phyloP scores from a whole-genome alignment of 257 asterid species.

The Anisodus acutangulus region DNA sequence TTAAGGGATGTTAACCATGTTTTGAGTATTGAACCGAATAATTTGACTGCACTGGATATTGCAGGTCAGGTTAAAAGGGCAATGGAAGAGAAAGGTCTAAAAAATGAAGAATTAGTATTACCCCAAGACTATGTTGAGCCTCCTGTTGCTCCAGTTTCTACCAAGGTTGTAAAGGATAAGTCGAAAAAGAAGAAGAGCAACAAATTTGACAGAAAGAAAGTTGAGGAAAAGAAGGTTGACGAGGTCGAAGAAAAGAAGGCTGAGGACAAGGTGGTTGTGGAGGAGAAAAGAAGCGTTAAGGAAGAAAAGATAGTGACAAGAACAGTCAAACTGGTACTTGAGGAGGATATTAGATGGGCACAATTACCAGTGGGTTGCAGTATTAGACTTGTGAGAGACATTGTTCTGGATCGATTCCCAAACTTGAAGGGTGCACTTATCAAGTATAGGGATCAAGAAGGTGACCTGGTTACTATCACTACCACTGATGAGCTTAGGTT shows the following conservation, averaged over 20 bases:
- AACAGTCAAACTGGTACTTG: slow-evolving; percentile 74
- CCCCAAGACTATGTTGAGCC: slow-evolving; percentile 52
- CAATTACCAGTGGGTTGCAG: slow-evolving; percentile 72
- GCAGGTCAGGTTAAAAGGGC: slow-evolving; percentile 56
- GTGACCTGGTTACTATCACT: slow-evolving; percentile 89
- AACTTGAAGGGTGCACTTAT: slow-evolving; percentile 78
- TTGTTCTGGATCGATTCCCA: slow-evolving; percentile 72
- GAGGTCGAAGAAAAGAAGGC: slow-evolving; percentile 59
- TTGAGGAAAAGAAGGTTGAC: slow-evolving; percentile 51
- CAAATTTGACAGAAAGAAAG: slow-evolving; percentile 43
- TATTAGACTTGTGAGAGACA: slow-evolving; percentile 67
- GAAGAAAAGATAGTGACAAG: slow-evolving; percentile 68
- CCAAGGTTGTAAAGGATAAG: slow-evolving; percentile 54
- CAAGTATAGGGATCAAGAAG: slow-evolving; percentile 90
- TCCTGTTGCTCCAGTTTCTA: slow-evolving; percentile 36
- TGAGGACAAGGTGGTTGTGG: slow-evolving; percentile 71
- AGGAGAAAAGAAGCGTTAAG: slow-evolving; percentile 65
- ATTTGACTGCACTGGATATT: slow-evolving; percentile 75
- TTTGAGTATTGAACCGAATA: slow-evolving; percentile 77
- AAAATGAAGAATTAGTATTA: slow-evolving; percentile 51
- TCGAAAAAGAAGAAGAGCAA: slow-evolving; percentile 61
- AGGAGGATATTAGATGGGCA: slow-evolving; percentile 90
- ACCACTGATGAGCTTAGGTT: slow-evolving; percentile 84
- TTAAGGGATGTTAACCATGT: slow-evolving; percentile 71
- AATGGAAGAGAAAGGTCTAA: slow-evolving; percentile 57